Evolutionary conservation across 768 basidiomycete species (phyloP), one percentile per base, ranked within the genome.

Genomic region (Coprinopsis sp.): DNA sequence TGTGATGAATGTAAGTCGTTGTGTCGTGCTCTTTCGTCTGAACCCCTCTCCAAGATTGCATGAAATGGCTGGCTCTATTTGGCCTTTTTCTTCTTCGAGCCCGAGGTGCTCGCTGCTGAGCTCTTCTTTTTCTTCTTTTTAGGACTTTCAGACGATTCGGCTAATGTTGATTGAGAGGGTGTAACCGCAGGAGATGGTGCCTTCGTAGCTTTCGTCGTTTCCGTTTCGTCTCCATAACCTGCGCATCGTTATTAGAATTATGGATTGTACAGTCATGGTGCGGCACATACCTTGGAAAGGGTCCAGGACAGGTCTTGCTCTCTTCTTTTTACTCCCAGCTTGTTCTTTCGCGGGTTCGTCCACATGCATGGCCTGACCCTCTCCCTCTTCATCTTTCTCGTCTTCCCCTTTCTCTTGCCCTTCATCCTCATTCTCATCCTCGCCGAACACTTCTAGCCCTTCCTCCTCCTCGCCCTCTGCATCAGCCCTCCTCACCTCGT

Each of bases 261-360:
- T 16, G n/a, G n/a, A 34, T 29, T 27, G 28, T 18, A 37, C 36
- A 38, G 44, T 37, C 13, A 18, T 3, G 29, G 23, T 4, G 47
- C 45, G 16, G 27, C 14, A 44, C 60, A 7, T 55, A 81, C 87
- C 84, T 47, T 80, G 75, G 54, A 87, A 88, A 4, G 82, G 81
- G 62, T 87, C 85, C 23, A 84, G 57, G 0, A 62, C 64, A 23
- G 73, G 70, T 54, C 38, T 8, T 10, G 5, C 27, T 8, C 40
- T 12, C 27, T 42, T 42, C 13, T 22, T 42, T 8, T 5, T 6
- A 28, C 27, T 18, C 6, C 19, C n/a, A 31, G 30, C n/a, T 8
- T 18, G 7, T 19, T 8, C 34, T 6, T 42, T 22, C 40, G 16
- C 5, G n/a, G 34, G 27, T 28, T 27, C 40, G 19, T 42, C 40